Conservation (phyloP, 73 alveolate genomes). For the Effrenium voratum region DNA sequence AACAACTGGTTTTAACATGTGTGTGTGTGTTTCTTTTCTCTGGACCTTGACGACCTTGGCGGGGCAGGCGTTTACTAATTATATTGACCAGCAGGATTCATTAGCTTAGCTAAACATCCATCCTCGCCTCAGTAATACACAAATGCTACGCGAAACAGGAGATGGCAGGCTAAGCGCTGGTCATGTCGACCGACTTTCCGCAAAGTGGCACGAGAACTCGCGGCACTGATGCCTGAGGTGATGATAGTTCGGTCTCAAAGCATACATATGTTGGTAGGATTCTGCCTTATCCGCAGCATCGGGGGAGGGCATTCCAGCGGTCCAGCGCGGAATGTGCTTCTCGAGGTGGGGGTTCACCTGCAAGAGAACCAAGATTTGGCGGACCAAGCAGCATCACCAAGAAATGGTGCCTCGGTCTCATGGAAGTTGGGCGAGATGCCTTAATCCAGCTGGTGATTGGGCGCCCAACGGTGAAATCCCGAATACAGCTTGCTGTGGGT, state of each 20-base stretch:
- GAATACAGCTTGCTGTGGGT: background rate
- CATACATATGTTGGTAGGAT: background rate
- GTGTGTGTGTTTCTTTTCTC: too few relatives aligned
- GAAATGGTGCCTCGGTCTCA: background rate
- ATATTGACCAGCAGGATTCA: too few relatives aligned
- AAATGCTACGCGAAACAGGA: background rate
- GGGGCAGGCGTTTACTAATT: too few relatives aligned
- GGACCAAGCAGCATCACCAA: too few relatives aligned
- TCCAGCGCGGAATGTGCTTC: constrained; percentile 70
- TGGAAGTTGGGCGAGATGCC: constrained; percentile 26
- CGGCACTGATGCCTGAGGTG: background rate
- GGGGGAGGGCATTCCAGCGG: constrained; percentile 26
- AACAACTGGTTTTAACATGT: too few relatives aligned
- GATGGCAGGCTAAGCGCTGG: background rate
- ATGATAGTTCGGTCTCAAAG: background rate
- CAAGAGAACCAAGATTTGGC: background rate
- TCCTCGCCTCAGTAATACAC: too few relatives aligned
- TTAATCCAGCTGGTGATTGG: background rate
- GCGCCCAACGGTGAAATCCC: too few relatives aligned
- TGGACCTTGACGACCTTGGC: too few relatives aligned
- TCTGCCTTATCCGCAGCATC: background rate
- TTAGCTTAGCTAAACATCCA: too few relatives aligned
- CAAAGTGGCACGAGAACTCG: constrained; percentile 56
- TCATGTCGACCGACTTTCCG: constrained; percentile 65
- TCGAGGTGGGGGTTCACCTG: constrained; percentile 63